phyloP scores from a whole-genome alignment of 768 basidiomycete genomes.

The Pleurotus ostreatus region DNA sequence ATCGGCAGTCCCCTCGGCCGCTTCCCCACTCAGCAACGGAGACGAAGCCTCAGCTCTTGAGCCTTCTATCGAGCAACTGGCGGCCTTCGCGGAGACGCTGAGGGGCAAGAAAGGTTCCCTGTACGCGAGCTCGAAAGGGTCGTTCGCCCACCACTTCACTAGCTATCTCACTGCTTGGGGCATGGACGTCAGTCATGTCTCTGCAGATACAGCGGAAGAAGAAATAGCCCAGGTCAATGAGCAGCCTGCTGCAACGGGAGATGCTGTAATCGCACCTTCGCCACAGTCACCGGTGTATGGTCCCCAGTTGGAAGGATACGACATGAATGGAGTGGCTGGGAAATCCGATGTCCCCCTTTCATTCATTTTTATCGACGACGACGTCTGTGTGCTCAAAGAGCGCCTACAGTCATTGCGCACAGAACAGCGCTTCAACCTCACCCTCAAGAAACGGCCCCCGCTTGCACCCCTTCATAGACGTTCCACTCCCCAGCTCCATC shows the following conservation, averaged over 20 bases:
- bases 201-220: conserved; percentile 54
- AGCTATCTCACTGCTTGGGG: conserved; percentile 95
- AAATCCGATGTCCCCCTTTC: conserved; percentile 24
- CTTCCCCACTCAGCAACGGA: conserved; percentile 34
- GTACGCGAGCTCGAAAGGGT: conserved; percentile 81
- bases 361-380: conserved; percentile 92
- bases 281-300: conserved; percentile 6
- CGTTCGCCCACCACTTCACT: conserved; percentile 90
- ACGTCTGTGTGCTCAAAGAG: conserved; percentile 74
- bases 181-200: conserved; percentile 84
- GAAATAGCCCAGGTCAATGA: conserved; percentile 9
- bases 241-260: background rate
- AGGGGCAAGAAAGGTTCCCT: conserved; percentile 81
- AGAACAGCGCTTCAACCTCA: conserved; percentile 41
- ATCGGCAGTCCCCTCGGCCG: conserved; percentile 27
- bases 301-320: conserved; percentile 1
- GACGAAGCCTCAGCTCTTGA: conserved; percentile 57
- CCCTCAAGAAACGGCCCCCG: conserved; percentile 61
- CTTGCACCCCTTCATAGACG: conserved; percentile 65
- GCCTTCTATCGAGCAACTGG: conserved; percentile 76
- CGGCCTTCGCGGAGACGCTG: conserved; percentile 74
- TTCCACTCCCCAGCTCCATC: conserved; percentile 78
- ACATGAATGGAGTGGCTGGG: background rate
- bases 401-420: conserved; percentile 65
- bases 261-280: conserved; percentile 9